Percentiles rank a stretch among this genome's conserved stretches.
Evolutionary conservation across 2,329 filamentous ascomycete species (phyloP).

Genomic region (Colletotrichum sp.): DNA sequence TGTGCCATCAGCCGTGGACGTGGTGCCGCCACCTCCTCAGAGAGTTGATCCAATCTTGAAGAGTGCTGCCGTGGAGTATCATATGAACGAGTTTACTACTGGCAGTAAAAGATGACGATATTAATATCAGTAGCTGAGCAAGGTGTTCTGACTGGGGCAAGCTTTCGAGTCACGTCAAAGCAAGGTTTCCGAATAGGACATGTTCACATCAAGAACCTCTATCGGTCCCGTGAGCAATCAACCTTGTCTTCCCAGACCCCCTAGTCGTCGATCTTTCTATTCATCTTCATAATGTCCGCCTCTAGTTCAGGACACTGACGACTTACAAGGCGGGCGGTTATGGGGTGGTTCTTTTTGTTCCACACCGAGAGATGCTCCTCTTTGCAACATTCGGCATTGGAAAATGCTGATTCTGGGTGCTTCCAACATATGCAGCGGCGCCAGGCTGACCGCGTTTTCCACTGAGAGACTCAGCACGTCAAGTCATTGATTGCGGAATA

Average conservation of each 20-base stretch:
- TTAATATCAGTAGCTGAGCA: background rate
- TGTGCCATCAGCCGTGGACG: background rate
- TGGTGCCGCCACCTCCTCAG: too few species aligned
- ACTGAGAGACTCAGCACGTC: background rate
- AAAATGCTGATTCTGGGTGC: too few species aligned
- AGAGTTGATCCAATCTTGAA: too few species aligned
- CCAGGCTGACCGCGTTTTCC: too few species aligned
- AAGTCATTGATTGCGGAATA: accelerated
- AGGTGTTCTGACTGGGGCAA: accelerated
- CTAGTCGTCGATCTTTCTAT: background rate
- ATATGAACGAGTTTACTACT: background rate
- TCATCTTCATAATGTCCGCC: background rate
- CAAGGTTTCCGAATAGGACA: too few species aligned
- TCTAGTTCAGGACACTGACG: accelerated
- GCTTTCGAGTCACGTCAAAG: background rate
- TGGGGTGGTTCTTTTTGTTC: background rate
- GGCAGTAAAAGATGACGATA: background rate
- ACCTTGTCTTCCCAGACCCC: background rate
- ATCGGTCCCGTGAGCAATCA: too few species aligned
- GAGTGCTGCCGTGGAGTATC: too few species aligned
- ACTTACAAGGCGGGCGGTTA: background rate
- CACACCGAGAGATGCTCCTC: too few species aligned
- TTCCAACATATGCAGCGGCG: too few species aligned
- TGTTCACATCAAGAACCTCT: too few species aligned
- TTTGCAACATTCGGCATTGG: too few species aligned